Evolutionary conservation across 441 rosid species (phyloP), one percentile per base, ranked within the genome.

Genomic region (Pelargonium fulgidum): DNA sequence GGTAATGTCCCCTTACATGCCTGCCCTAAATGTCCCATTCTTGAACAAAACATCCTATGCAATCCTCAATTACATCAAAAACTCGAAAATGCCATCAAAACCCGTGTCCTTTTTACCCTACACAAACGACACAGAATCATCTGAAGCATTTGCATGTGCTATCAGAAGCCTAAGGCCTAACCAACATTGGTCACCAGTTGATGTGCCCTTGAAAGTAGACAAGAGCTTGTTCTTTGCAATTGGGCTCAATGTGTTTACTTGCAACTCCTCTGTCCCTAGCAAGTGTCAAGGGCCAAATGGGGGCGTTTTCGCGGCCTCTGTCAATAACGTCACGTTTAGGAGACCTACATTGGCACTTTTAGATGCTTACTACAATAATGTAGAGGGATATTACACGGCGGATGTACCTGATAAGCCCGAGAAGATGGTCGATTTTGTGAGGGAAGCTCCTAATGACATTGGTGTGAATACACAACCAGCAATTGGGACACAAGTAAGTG

Each of bases 341-440:
- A 62, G 64, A 54, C 74, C 78, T 0, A 61, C 65, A 17, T 16
- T 68, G 26, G 61, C 73, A 8, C 47, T 66, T 4, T 52, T 62
- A 16, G 41, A 70, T 20, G 71, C 71, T 0, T 58, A 62, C 69
- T 64, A 33, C n/a, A 70, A 17, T 47, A 63, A 71, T 14, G 24
- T 64, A 7, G 26, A 44, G 9, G 75, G 75, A 7, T 48, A 70
- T 44, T 54, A 52, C 64, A 54, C 70, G 14, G 1, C 73, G 17
- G 79, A 76, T 41, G 72, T 72, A 67, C 75, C 75, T 17, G 66
- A 74, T 63, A 58, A 58, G 41, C 77, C 73, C 11, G 65, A 56
- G 2, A 62, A 63, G 11, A 20, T 52, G 69, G 44, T 50, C n/a
- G 72, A 68, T 52, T 72, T 71, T 48, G 66, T 67, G 42, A 68